Evolutionary conservation across 2,329 filamentous ascomycete genomes (phyloP), one percentile per base, ranked within the genome.

Genomic region (Calonectria montana): DNA sequence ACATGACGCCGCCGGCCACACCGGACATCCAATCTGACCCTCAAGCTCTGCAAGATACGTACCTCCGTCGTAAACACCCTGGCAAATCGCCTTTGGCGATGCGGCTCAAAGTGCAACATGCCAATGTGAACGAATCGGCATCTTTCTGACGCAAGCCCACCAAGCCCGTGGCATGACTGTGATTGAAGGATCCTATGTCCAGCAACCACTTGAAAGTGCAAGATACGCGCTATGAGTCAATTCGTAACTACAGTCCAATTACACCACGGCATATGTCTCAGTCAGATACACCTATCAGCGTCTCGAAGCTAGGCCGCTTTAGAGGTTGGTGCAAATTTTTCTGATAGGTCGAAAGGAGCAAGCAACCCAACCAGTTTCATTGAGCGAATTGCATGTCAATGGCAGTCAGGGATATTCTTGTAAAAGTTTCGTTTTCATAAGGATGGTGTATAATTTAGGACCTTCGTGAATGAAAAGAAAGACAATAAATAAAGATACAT

Each of bases 1-100:
- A 67, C 68, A 70, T 70, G 68, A 70, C 63, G 37, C 68, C 63
- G 37, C 68, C 68, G 68, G 45, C 37, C 55, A 57, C 47, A 45
- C 68, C 68, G 55, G 47, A 18, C 41, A 29, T 29, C 25, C 29
- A 39, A 53, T 45, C 55, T 57, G 55, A 63, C 57, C 55, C 45
- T 47, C n/a, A n/a, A 53, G n/a, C 12, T 21, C 31, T 9, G 18
- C 18, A 21, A 31, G 43, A 41, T 57, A 31, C 31, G 43, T 66
- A 70, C 53, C 63, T 15, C 39, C 13, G 37, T 15, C 8, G 45
- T n/a, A n/a, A 53, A 18, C 50, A 35, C 13, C 27, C 23, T 12
- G 35, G 39, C 21, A 16, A 39, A 41, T 47, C 66, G 57, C 39
- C 43, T 10, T 13, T 25, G 29, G 47, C 65, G 39, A 55, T 62